phyloP scores from a whole-genome alignment of 768 basidiomycete genomes.

The Suillus decipiens region DNA sequence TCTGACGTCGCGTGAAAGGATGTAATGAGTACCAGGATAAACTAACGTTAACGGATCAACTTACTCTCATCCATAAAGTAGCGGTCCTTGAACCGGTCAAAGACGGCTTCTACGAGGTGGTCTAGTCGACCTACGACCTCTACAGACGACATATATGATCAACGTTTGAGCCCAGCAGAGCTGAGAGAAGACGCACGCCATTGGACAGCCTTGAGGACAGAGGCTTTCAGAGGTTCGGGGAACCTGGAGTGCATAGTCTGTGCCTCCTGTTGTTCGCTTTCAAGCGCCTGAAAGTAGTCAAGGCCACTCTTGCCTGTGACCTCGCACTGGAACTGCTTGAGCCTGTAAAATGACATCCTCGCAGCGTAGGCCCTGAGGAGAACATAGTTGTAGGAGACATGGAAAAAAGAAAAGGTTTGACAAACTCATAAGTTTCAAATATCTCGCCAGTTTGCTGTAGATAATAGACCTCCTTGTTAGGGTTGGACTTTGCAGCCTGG shows the following conservation, averaged over 20 bases:
- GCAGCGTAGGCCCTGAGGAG: conserved; percentile 71
- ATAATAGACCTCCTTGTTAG: conserved; percentile 82
- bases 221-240: conserved; percentile 88
- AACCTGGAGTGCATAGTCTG: conserved; percentile 88
- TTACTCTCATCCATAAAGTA: conserved; percentile 90
- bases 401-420: conserved; percentile 32
- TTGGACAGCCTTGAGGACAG: conserved; percentile 90
- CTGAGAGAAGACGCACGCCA: conserved; percentile 75
- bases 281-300: conserved; percentile 92
- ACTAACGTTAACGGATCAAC: conserved; percentile 35
- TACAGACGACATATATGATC: conserved; percentile 35
- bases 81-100: conserved; percentile 94
- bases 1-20: conserved; percentile 44
- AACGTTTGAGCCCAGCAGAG: conserved; percentile 17
- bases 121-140: conserved; percentile 97
- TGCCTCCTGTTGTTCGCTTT: conserved; percentile 89
- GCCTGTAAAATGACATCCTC: conserved; percentile 92
- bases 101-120: conserved; percentile 92
- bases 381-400: conserved; percentile 17
- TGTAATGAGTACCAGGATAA: conserved; percentile 19
- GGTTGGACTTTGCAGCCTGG: conserved; percentile 62
- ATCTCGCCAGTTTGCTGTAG: conserved; percentile 95
- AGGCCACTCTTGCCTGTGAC: conserved; percentile 93
- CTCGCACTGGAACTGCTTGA: conserved; percentile 96
- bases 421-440: conserved; percentile 95